Conservation (phyloP, 2,329 filamentous ascomycete genomes). For the Dothideomycetidae sp. region DNA sequence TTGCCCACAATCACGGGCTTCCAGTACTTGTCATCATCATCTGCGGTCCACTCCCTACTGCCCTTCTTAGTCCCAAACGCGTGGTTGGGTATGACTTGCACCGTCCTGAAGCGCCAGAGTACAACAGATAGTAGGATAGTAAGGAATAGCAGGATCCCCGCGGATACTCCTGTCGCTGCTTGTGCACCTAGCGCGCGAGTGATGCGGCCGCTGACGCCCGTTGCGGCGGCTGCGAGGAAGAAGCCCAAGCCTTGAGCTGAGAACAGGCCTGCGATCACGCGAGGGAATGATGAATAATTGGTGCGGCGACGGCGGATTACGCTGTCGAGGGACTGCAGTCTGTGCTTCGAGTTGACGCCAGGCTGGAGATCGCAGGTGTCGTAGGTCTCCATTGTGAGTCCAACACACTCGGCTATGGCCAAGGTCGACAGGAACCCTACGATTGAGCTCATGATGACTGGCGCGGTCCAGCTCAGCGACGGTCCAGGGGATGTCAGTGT, state of each 20-base stretch:
- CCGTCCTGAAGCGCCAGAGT: conserved; percentile 49
- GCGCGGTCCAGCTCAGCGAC: conserved; percentile 45
- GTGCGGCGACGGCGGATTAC: conserved; percentile 38
- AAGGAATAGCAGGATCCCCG: conserved; percentile 49
- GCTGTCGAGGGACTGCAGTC: conserved; percentile 31
- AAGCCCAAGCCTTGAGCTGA: conserved; percentile 57
- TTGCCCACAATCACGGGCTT: conserved; percentile 57
- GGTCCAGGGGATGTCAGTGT: conserved; percentile 51
- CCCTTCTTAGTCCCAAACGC: conserved; percentile 38
- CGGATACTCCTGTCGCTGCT: conserved; percentile 52
- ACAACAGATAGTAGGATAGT: conserved; percentile 49
- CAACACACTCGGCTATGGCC: conserved; percentile 61
- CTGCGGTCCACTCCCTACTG: conserved; percentile 27
- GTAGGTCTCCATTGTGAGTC: conserved; percentile 66
- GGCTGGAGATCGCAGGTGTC: conserved; percentile 68
- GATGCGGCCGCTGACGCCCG: conserved; percentile 52
- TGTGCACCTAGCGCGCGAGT: conserved; percentile 53
- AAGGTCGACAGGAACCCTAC: conserved; percentile 60
- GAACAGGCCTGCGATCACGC: conserved; percentile 57
- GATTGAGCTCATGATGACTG: conserved; percentile 49
- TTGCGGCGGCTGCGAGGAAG: conserved; percentile 52
- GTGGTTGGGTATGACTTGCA: conserved; percentile 54
- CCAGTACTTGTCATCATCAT: conserved; percentile 45
- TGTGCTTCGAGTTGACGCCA: conserved; percentile 44
- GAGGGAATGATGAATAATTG: conserved; percentile 63